These are phyloP conservation scores for Thielaviopsis populi DNA, from an alignment of 2,329 filamentous ascomycete species.

Conservation along the genomic window DNA sequence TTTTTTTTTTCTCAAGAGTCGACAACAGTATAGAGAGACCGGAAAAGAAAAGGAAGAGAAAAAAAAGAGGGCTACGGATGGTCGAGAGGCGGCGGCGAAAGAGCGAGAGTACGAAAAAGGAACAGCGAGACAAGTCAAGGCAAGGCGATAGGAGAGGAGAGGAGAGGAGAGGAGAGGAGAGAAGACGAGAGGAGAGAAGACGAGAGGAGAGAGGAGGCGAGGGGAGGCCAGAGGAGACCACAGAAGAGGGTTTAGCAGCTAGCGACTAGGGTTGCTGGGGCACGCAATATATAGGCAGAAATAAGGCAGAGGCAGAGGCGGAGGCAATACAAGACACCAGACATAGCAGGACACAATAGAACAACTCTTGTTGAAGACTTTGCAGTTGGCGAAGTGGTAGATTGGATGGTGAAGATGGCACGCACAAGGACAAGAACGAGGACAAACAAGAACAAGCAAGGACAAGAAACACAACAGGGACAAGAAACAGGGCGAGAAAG, in stretches of 20 bases:
- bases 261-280: neutral
- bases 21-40: neutral
- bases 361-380: too few relatives aligned
- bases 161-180: neutral
- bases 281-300: neutral
- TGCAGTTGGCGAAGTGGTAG: neutral
- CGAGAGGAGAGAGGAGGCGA: neutral
- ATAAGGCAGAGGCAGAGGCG: neutral
- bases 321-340: too few relatives aligned
- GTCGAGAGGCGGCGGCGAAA: too few relatives aligned
- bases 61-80: neutral
- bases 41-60: neutral
- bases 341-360: too few relatives aligned
- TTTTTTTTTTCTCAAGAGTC: constrained; percentile 6
- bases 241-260: neutral
- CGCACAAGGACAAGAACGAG: too few relatives aligned
- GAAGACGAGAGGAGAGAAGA: neutral
- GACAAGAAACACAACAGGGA: neutral
- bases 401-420: too few relatives aligned
- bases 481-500: neutral
- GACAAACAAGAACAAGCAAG: too few relatives aligned
- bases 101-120: neutral
- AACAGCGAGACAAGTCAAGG: constrained; percentile 3
- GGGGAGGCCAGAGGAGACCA: neutral
- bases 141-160: neutral